Evolutionary conservation across 2,329 filamentous ascomycete genomes (phyloP).

Genomic region (Penicillium sp.): DNA sequence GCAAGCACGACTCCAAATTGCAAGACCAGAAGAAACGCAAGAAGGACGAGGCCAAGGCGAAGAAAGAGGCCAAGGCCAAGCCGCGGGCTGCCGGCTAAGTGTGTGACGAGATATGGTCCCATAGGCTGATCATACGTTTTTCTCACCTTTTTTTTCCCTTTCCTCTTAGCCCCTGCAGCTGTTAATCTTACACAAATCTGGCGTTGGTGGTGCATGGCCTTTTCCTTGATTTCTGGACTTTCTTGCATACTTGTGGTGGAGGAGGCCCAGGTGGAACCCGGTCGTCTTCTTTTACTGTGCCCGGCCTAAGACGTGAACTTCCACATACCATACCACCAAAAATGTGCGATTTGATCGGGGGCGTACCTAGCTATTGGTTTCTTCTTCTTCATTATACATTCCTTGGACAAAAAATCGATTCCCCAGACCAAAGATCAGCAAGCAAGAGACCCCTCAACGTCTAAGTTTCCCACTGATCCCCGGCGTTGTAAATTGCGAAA

Average conservation of each 20-base stretch:
- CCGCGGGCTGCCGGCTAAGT: conserved; percentile 62
- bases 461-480: conserved; percentile 9
- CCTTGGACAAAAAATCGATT: neutral
- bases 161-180: neutral
- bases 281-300: neutral
- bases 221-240: conserved; percentile 1
- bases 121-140: neutral
- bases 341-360: neutral
- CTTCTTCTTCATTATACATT: neutral
- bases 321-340: conserved; percentile 11
- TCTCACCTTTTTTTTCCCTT: neutral
- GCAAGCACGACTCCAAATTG: conserved; percentile 89
- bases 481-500: neutral
- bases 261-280: neutral
- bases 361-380: neutral
- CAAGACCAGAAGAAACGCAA: conserved; percentile 93
- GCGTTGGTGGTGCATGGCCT: conserved; percentile 16
- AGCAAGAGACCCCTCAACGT: neutral
- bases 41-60: conserved; percentile 92
- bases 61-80: conserved; percentile 85
- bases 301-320: conserved; percentile 8
- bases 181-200: conserved; percentile 9
- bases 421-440: neutral
- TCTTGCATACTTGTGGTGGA: conserved; percentile 1
- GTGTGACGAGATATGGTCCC: neutral